A percentile compares a stretch with the other conserved stretches of the same genome.
Evolutionary conservation across 1,284 basidiomycete species (phyloP).

Genomic region (Takashimella koratensis): DNA sequence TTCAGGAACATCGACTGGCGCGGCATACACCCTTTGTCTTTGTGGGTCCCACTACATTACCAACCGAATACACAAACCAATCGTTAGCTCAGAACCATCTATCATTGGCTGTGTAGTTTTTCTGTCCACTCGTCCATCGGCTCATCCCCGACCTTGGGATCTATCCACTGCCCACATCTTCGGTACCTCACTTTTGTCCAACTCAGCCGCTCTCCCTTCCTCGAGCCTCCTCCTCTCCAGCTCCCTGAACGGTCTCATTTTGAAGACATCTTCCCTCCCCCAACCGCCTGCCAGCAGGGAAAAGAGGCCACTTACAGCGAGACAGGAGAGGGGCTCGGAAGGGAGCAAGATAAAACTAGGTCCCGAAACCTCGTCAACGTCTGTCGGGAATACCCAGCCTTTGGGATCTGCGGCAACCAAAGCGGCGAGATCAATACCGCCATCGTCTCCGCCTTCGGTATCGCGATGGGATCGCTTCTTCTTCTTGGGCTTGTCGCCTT

Average conservation of each 20-base stretch:
- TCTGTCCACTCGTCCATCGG: too few species aligned
- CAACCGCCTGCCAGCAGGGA: too few species aligned
- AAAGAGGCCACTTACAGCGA: constrained; percentile 45
- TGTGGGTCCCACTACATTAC: constrained; percentile 40
- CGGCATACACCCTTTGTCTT: constrained; percentile 44
- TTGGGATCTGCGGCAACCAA: constrained; percentile 43
- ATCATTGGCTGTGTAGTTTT: neutral
- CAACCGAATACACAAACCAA: constrained; percentile 1
- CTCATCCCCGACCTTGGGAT: too few species aligned
- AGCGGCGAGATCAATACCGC: constrained; percentile 33
- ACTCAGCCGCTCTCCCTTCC: too few species aligned
- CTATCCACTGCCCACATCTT: too few species aligned
- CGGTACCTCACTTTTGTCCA: too few species aligned
- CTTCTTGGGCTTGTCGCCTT: constrained; percentile 53
- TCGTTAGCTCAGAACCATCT: neutral
- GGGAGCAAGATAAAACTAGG: constrained; percentile 50
- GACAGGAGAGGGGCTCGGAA: constrained; percentile 39
- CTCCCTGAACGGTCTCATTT: too few species aligned
- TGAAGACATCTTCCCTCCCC: too few species aligned
- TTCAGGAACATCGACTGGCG: constrained; percentile 43
- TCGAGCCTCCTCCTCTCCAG: too few species aligned
- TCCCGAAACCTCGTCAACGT: constrained; percentile 46
- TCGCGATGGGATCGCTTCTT: constrained; percentile 49
- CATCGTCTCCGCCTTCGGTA: constrained; percentile 22
- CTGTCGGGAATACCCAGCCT: constrained; percentile 50